phyloP scores from a whole-genome alignment of 148 eudicot species.

The Oxyria digyna region DNA sequence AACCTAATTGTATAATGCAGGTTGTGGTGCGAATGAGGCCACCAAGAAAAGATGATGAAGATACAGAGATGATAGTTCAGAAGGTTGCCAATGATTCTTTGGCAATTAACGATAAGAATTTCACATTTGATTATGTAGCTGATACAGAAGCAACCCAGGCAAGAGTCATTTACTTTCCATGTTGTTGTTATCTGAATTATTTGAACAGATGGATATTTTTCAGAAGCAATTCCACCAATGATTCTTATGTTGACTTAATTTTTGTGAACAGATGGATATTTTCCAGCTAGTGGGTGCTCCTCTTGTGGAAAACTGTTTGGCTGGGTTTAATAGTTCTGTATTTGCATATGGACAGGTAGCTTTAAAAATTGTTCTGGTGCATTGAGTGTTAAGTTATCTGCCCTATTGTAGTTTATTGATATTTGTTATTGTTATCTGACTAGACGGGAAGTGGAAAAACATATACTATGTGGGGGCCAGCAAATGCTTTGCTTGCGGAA shows the following conservation, averaged over 20 bases:
- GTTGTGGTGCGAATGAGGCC: conserved; percentile 90
- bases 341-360: conserved; percentile 98
- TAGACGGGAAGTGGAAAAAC: conserved; percentile 99
- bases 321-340: conserved; percentile 94
- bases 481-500: conserved; percentile 77
- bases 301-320: conserved; percentile 91
- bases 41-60: conserved; percentile 62
- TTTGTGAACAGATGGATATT: conserved; percentile 52
- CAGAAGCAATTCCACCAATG: too few relatives aligned
- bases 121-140: conserved; percentile 86
- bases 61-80: conserved; percentile 53
- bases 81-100: conserved; percentile 65
- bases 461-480: conserved; percentile 95
- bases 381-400: not conserved
- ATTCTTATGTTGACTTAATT: conserved; percentile 5
- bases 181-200: conserved; percentile 7
- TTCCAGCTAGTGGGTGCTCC: conserved; percentile 93
- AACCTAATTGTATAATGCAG: conserved; percentile 14
- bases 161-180: conserved; percentile 18
- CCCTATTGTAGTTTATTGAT: conserved; percentile 6
- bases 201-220: conserved; percentile 66
- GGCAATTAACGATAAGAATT: conserved; percentile 56
- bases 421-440: conserved; percentile 1
- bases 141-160: conserved; percentile 75
- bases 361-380: not conserved